Evolutionary conservation across 1,284 basidiomycete genomes (phyloP), one percentile per base, ranked within the genome.

Genomic region (Rhodofomes roseus): DNA sequence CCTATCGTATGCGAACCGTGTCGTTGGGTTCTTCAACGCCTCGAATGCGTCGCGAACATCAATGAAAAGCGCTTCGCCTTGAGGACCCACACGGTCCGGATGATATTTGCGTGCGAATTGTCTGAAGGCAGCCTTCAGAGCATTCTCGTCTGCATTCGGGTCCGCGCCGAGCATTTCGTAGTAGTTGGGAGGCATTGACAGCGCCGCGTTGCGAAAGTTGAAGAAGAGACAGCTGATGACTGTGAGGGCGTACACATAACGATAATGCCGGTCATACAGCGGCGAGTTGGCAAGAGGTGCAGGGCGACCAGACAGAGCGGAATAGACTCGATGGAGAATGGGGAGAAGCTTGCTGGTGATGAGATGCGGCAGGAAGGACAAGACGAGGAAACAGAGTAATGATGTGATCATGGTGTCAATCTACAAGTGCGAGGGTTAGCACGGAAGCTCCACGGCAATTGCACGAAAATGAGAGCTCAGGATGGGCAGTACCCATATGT

Each of bases 1-100:
- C 89, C 84, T 79, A 74, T 96, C 93, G 71, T 96, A 96, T 0
- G 93, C 93, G 75, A 92, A 95, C 51, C 93, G 77, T 60, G 87
- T 87, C 1, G 85, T 79, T 0, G 93, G 92, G 65, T 94, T 84
- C 60, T 86, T 91, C 34, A 96, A 73, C 0, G 86, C 85, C 70
- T 96, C 93, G 68, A 89, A 95, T 20, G 89, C 90, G 65, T 87
- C 82, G 55, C 92, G 78, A 1, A 92, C 84, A 29, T 77, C 69
- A 59, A 95, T 91, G 70, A 95, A 96, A 50, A 86, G 62, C 5
- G 78, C 78, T 60, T 87, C 85, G 2, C 86, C 87, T n/a, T 77
- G 74, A 0, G 76, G 73, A 0, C 91, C 90, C 12, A 85, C 83
- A 60, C 87, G 80, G 76, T 96, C 93, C 0, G 93, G 94, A 70